These are phyloP conservation scores for Quercus mongolica DNA, from an alignment of 306 rosid species.

Conservation along the genomic window DNA sequence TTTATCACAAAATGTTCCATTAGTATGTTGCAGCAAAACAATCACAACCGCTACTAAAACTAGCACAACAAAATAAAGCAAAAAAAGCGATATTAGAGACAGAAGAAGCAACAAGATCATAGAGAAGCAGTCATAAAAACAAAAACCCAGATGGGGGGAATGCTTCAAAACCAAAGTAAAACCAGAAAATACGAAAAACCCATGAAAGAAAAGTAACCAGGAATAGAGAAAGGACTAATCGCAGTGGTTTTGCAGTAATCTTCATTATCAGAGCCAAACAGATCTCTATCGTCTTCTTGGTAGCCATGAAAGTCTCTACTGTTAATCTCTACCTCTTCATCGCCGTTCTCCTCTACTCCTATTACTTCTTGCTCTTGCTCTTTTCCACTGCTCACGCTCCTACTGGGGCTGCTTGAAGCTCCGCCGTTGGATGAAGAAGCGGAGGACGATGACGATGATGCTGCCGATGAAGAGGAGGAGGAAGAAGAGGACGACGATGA, in stretches of 20 bases:
- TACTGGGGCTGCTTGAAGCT: slow-evolving; percentile 50
- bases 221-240: slow-evolving; percentile 63
- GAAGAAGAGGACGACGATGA: slow-evolving; percentile 47
- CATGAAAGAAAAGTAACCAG: slow-evolving; percentile 48
- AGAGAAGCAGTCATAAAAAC: neutral
- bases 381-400: slow-evolving; percentile 33
- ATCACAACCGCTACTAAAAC: neutral
- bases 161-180: neutral
- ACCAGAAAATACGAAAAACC: neutral
- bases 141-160: neutral
- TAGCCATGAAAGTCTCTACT: slow-evolving; percentile 12
- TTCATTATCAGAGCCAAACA: slow-evolving; percentile 87
- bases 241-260: slow-evolving; percentile 77
- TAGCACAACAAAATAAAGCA: neutral
- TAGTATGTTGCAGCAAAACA: no score
- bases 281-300: slow-evolving; percentile 59
- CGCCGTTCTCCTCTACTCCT: slow-evolving; percentile 40
- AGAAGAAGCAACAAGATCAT: neutral
- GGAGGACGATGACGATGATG: slow-evolving; percentile 51
- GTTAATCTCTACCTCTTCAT: slow-evolving; percentile 40
- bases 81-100: neutral
- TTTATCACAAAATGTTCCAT: no score
- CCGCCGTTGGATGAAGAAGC: slow-evolving; percentile 62
- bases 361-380: slow-evolving; percentile 45
- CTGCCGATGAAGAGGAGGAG: slow-evolving; percentile 31